Evolutionary conservation across 2,329 filamentous ascomycete genomes (phyloP), one percentile per base, ranked within the genome.

Genomic region (Aspergillus pseudoglaucus): DNA sequence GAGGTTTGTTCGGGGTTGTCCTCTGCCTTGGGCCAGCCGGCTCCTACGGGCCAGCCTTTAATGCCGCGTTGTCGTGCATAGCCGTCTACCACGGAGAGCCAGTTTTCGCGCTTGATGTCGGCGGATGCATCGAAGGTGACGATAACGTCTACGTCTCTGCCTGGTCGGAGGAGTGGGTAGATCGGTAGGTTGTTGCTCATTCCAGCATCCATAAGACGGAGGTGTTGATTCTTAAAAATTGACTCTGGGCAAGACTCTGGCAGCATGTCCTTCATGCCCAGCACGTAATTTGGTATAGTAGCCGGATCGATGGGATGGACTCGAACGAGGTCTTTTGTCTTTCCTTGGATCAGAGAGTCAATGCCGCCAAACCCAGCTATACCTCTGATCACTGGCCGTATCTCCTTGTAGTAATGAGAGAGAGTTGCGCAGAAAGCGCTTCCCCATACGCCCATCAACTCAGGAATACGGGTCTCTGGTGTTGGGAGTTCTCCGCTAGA

Each of bases 151-250:
- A 98, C 85, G 48, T 95, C 80, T 32, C 93, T 81, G 2, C 90
- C 91, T 0, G 89, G 89, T 9, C 93, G 83, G 15, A 98, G 82
- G 3, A 97, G 78, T 0, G 93, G 93, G 64, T 98, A 98, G 38
- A 97, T 90, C 1, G 93, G 93, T 7, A 98, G 76, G 62, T 98
- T 98, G 65, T 98, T 97, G 55, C 88, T 94, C 93, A 98, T 98
- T 44, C 93, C 93, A 1, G 93, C 90, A 66, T 98, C 93, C 90
- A 96, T 97, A 14, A 91, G 77, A 54, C 88, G 84, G 15, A 91
- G 76, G 64, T 95, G 85, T 40, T 84, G 76, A 12, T 77, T 78
- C 15, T 81, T 75, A 59, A 87, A 83, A 35, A 95, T 81, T 49
- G 82, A 89, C 27, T 84, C 80, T 0, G 93, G 90, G n/a, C 85